phyloP scores from a whole-genome alignment of 2,329 filamentous ascomycete species.

The Pestalotiopsis sp. region DNA sequence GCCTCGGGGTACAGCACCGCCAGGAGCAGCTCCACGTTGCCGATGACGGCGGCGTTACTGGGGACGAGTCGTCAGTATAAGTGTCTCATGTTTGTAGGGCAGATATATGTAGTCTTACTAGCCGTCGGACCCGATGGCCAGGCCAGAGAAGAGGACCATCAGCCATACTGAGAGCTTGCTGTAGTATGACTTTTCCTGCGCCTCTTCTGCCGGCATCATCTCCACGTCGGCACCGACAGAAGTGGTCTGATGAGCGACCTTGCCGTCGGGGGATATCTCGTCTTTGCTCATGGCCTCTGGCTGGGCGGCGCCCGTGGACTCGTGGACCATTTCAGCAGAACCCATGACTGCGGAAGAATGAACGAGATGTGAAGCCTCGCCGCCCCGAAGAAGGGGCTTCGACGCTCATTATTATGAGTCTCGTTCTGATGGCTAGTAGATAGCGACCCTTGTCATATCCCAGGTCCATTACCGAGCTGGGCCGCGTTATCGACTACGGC shows the following conservation, averaged over 20 bases:
- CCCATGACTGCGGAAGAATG: neutral
- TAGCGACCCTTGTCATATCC: neutral
- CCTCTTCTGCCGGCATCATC: slow-evolving; percentile 5
- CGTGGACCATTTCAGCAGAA: neutral
- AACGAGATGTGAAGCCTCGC: neutral
- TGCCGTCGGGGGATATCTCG: neutral
- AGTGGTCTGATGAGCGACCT: neutral
- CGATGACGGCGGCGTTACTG: slow-evolving; percentile 45
- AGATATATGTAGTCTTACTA: slow-evolving; percentile 29
- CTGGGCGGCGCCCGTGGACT: neutral
- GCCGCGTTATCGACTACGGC: neutral
- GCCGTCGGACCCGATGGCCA: slow-evolving; percentile 48
- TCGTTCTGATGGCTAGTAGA: neutral
- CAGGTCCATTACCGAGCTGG: neutral
- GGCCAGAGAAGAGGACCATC: slow-evolving; percentile 46
- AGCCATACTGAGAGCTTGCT: slow-evolving; percentile 43
- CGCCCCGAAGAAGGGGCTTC: neutral
- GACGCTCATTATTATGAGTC: neutral
- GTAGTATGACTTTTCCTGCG: slow-evolving; percentile 31
- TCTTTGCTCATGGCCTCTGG: neutral
- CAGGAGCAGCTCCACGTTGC: slow-evolving; percentile 44
- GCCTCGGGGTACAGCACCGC: slow-evolving; percentile 42
- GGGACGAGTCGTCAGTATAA: neutral
- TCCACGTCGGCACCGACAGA: slow-evolving; percentile 5
- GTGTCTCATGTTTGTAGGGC: slow-evolving; percentile 7